Base-by-base conservation (phyloP, 106 monocot genomes). In the Amphibolis antarctica region DNA sequence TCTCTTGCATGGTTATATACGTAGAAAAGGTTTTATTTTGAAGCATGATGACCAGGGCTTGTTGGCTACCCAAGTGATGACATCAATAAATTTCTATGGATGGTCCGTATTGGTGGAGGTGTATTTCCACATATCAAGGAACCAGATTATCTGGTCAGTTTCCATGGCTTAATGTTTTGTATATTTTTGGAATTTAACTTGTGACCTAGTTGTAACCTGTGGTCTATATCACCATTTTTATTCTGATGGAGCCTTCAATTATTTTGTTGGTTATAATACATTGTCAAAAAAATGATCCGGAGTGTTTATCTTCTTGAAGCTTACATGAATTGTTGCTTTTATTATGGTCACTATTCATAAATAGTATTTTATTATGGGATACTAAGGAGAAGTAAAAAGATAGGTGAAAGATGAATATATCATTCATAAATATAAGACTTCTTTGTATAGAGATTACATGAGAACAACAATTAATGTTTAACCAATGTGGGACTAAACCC, bases 61-160 rank as follows among this genome's bases (percentile, higher is more conserved):
- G 82, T 96, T 82, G 96, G 96, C 53, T 96, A 96, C 66, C 82
- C 96, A 46, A 96, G 96, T 73, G 96, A 96, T 77, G 96, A 96
- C 75, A 96, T 96, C 20, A 96, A 96, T 45, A 96, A 96, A 74
- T 96, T 96, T 72, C 62, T 96, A 12, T 96, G 96, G 96, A 96
- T 96, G 90, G 96, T 96, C 70, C 96, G 96, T 31, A 96, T 96
- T 78, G 96, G 96, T 62, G 96, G 90, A 45, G 96, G 96, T 46
- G 96, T 86, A 22, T 96, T 90, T 84, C 96, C 96, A 54, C 96
- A 96, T 68, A 96, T 96, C 42, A 96, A 86, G 71, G 96, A 96
- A 65, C 82, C 96, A 61, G 96, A 96, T 74, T 96, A 96, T 82
- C 90, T 96, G 59, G 96, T 90, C 45, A 96, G 96, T 84, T 69